phyloP scores from a whole-genome alignment of 2,329 filamentous ascomycete genomes.

The Cadophora gregata region DNA sequence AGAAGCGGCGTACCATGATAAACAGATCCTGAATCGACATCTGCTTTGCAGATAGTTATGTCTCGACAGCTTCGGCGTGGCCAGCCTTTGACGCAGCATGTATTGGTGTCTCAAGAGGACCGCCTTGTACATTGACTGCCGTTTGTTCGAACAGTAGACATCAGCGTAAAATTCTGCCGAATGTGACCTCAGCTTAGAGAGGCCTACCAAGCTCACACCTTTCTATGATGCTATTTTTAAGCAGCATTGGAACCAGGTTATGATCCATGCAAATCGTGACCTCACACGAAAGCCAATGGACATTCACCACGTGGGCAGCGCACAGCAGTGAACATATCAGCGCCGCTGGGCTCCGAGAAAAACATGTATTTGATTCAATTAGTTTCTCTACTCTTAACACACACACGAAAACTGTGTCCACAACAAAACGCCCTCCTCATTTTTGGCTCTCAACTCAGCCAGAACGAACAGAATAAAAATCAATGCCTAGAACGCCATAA shows the following conservation, averaged over 20 bases:
- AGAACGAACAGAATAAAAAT: background rate
- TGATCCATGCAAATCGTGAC: background rate
- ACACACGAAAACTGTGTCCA: background rate
- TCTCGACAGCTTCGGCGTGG: too few relatives aligned
- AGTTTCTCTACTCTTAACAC: background rate
- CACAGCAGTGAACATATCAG: background rate
- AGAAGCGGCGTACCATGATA: too few relatives aligned
- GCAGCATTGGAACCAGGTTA: background rate
- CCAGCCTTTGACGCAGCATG: too few relatives aligned
- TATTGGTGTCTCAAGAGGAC: too few relatives aligned
- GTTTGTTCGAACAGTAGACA: too few relatives aligned
- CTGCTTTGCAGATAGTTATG: too few relatives aligned
- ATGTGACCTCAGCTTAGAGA: too few relatives aligned
- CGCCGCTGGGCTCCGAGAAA: background rate
- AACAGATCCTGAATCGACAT: too few relatives aligned
- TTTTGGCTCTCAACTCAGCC: constrained; percentile 1
- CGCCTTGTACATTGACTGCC: too few relatives aligned
- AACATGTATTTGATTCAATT: background rate
- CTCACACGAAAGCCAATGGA: background rate
- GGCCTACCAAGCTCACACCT: too few relatives aligned
- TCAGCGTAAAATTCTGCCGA: too few relatives aligned
- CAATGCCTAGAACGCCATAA: constrained; percentile 16
- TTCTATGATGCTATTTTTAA: too few relatives aligned
- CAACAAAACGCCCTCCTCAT: constrained; percentile 7
- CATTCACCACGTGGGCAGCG: background rate